Evolutionary conservation across 768 basidiomycete genomes (phyloP), one percentile per base, ranked within the genome.

Genomic region (Pholiota microspora): DNA sequence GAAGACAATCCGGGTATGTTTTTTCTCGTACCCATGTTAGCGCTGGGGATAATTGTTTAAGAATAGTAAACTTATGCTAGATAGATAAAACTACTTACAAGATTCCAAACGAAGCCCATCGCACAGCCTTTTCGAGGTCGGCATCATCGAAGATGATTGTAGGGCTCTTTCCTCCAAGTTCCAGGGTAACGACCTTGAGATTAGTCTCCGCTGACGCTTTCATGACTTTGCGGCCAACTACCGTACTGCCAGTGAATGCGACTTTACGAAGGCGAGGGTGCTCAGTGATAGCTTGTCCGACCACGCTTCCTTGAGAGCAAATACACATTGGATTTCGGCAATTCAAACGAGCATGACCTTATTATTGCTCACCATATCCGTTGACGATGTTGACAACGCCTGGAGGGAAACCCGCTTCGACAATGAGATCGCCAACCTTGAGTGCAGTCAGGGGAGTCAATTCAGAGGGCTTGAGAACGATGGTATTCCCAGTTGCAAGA

Each of bases 231-330:
- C 91, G 80, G 7, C 94, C 94, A 21, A 86, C 82, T 35, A 85
- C 73, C 1, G 90, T 91, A 55, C 86, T 88, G 2, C 92, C 93
- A 0, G 94, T 96, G 74, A 96, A 95, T 0, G 92, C 87, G 25
- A 94, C 77, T 34, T 84, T 93, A 46, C 84, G 81, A 59, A 94
- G 86, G n/a, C 73, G 76, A 67, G 76, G 76, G 70, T 93, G 89
- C n/a, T 77, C 71, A 2, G 80, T 71, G 55, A 95, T 85, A 13
- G 89, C 89, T 9, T 78, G 69, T 0, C 91, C 91, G 21, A 79
- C 88, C 8, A 80, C 84, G 47, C 73, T 62, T 0, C 92, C 51
- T 51, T n/a, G 16, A 4, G 31, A 34, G 15, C n/a, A 6, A 50
- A 16, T 27, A 8, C 18, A n/a, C 12, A 38, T 24, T 13, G 18